These are phyloP conservation scores for Triticum timopheevii DNA, from an alignment of 176 grass and related monocot genomes.

Conservation along the genomic window DNA sequence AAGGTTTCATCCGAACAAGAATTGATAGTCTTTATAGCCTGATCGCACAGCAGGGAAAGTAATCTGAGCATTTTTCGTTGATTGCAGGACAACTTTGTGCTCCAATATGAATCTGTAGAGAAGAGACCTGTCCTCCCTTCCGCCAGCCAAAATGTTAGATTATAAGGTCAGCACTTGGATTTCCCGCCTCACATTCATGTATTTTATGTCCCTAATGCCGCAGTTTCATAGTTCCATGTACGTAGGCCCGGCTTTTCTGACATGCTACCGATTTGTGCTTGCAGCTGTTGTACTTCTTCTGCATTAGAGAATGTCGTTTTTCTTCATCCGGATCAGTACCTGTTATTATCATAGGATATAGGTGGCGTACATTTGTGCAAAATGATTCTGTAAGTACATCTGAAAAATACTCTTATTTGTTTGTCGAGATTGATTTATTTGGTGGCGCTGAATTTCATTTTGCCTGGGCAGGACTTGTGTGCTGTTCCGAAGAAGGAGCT, in stretches of 20 bases:
- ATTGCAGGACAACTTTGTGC: slow-evolving; percentile 73
- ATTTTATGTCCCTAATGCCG: neutral
- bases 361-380: slow-evolving; percentile 8
- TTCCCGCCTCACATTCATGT: neutral
- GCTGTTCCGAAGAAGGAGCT: slow-evolving; percentile 14
- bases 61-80: neutral
- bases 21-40: slow-evolving; percentile 1
- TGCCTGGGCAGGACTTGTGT: slow-evolving; percentile 3
- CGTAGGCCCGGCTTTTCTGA: slow-evolving; percentile 14
- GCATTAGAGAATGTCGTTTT: slow-evolving; percentile 1
- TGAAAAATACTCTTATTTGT: neutral
- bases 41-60: neutral
- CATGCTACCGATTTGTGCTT: neutral
- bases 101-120: slow-evolving; percentile 74
- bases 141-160: slow-evolving; percentile 52
- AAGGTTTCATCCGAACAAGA: slow-evolving; percentile 53
- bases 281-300: slow-evolving; percentile 18
- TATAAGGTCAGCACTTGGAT: slow-evolving; percentile 42
- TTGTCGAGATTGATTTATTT: neutral
- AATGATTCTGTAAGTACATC: slow-evolving; percentile 37
- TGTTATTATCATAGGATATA: slow-evolving; percentile 16
- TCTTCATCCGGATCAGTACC: neutral
- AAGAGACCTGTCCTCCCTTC: slow-evolving; percentile 63
- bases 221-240: neutral
- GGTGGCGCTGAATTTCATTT: neutral